Base-by-base conservation (phyloP, 164 flowering plant genomes). In the Protea cynaroides region DNA sequence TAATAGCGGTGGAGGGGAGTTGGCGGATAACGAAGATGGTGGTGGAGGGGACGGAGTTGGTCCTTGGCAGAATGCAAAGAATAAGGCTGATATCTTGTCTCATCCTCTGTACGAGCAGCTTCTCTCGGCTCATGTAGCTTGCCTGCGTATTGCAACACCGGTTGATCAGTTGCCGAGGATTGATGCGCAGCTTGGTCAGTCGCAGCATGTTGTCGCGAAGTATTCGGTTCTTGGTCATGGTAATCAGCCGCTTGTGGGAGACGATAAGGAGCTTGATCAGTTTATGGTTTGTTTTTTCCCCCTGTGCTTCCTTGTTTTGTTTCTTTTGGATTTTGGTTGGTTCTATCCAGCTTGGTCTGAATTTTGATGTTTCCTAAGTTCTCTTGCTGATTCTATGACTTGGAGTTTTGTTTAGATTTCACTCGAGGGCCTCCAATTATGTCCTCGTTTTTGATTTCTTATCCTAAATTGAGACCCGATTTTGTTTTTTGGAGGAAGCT, bases 91-190 rank as follows among this genome's bases (percentile, higher is more conserved):
- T 38, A 84, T 90, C 22, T 23, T 85, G 57, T 65, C 72, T 10
- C 97, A 90, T 54, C 97, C 91, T 1, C 51, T 90, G 59, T 90
- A 85, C 72, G 92, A 88, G 50, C 95, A 86, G 80, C 65, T 90
- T 55, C 69, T 90, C n/a, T 78, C 86, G 7, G 92, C 97, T 2
- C 97, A 90, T 64, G 95, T 90, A 1, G 71, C 90, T 17, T 90
- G 97, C 66, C 65, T 90, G 64, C 72, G 95, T 56, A 82, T 90
- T 53, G 97, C 97, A 1, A 90, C 97, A 43, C 97, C 97, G 24
- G 92, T 90, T 7, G 95, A 90, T 73, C 97, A 90, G 82, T 67
- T 88, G 71, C 86, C 92, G 34, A 77, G 88, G 78, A 88, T 90
- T 55, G 97, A 90, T 38, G 85, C 90, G 0, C 97, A 90, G 83